Evolutionary conservation across 2,329 filamentous ascomycete species (phyloP).

Genomic region (Chaetomiaceae sp.): DNA sequence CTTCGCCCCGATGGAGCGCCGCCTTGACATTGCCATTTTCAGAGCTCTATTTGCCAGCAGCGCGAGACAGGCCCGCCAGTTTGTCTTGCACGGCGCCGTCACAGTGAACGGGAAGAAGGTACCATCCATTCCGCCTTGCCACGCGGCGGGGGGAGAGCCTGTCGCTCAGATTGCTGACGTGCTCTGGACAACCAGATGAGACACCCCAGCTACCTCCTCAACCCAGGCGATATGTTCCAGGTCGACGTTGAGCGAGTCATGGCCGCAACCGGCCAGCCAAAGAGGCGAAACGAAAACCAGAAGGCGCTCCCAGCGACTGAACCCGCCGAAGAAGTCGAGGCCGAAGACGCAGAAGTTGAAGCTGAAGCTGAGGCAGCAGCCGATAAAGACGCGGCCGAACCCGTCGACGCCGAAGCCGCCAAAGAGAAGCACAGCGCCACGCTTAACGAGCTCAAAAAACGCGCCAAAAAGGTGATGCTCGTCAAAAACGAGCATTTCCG

Average conservation of each 20-base stretch:
- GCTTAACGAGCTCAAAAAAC: constrained; percentile 50
- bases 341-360: constrained; percentile 21
- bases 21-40: constrained; percentile 92
- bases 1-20: constrained; percentile 83
- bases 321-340: constrained; percentile 19
- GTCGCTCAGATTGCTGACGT: not conserved
- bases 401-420: constrained; percentile 28
- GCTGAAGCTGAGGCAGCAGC: constrained; percentile 23
- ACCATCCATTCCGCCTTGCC: constrained; percentile 22
- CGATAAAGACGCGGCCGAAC: constrained; percentile 22
- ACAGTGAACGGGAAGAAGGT: constrained; percentile 97
- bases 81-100: constrained; percentile 87
- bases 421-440: constrained; percentile 35
- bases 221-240: constrained; percentile 97
- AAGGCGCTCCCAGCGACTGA: constrained; percentile 9
- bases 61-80: constrained; percentile 85
- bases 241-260: constrained; percentile 86
- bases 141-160: not conserved
- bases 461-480: constrained; percentile 33
- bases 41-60: constrained; percentile 91
- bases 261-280: constrained; percentile 77
- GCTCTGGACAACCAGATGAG: constrained; percentile 60
- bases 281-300: constrained; percentile 26
- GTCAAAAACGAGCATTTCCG: constrained; percentile 42
- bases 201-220: constrained; percentile 87